Evolutionary conservation across 164 flowering plant species (phyloP).

Genomic region (Litsea cubeba): DNA sequence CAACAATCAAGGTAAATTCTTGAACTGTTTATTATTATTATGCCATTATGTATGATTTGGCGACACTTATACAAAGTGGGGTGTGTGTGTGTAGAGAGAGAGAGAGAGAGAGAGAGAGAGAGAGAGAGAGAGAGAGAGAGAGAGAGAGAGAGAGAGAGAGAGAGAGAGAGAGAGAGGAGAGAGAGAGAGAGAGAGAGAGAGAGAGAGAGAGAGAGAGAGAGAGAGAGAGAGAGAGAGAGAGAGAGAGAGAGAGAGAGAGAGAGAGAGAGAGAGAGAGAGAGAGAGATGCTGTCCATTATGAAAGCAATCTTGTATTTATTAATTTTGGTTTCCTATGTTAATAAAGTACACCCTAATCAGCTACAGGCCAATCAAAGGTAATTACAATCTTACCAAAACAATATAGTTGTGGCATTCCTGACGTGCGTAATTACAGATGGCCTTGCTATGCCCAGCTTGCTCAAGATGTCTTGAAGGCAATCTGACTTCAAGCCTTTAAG

Average conservation of each 20-base stretch:
- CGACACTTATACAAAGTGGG: background rate
- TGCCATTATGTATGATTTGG: background rate
- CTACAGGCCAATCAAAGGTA: no score
- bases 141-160: no score
- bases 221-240: background rate
- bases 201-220: conserved; percentile 2
- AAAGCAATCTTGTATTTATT: no score
- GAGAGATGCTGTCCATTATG: background rate
- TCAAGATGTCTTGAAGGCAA: no score
- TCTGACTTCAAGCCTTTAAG: no score
- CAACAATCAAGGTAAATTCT: conserved; percentile 57
- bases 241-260: conserved; percentile 4
- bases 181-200: conserved; percentile 4
- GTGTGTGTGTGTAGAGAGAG: background rate
- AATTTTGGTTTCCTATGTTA: no score
- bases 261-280: conserved; percentile 2
- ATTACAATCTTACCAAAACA: no score
- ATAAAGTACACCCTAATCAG: no score
- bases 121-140: no score
- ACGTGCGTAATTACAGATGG: no score
- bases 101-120: background rate
- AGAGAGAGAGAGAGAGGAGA: background rate
- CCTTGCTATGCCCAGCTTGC: no score
- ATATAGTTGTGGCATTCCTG: no score
- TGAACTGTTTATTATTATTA: background rate